These are phyloP conservation scores for Schoenoplectus triqueter DNA, from an alignment of 202 grass and related monocot genomes.

Conservation along the genomic window DNA sequence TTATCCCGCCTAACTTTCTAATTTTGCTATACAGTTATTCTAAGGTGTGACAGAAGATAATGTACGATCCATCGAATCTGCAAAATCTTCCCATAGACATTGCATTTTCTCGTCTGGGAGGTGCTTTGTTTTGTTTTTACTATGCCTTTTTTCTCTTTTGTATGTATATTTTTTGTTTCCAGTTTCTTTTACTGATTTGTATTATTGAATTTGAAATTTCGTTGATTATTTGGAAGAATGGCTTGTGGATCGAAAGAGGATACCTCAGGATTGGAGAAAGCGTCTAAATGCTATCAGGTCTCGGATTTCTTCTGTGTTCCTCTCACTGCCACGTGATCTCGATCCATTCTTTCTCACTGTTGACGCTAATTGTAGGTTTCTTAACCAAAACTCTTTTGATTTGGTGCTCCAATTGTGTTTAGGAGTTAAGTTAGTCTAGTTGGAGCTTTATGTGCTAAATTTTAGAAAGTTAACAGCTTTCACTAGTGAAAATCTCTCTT, in stretches of 20 bases:
- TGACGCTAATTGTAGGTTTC: conserved; percentile 63
- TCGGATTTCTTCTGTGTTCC: conserved; percentile 59
- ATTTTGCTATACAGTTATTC: too few species aligned
- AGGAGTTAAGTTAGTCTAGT: conserved; percentile 17
- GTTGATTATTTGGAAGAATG: conserved; percentile 56
- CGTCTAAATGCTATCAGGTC: conserved; percentile 58
- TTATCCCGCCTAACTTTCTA: too few species aligned
- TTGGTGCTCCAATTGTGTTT: background rate
- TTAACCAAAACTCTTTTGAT: background rate
- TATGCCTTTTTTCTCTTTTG: background rate
- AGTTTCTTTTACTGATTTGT: background rate
- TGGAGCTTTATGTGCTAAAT: background rate
- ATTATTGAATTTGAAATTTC: conserved; percentile 2
- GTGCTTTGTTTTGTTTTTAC: conserved; percentile 24
- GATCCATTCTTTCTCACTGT: conserved; percentile 70
- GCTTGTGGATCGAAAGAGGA: conserved; percentile 95
- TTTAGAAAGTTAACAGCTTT: conserved; percentile 2
- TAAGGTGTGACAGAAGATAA: conserved; percentile 20
- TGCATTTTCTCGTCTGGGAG: conserved; percentile 75
- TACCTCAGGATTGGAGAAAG: conserved; percentile 95
- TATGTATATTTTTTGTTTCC: background rate
- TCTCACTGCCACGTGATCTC: conserved; percentile 66
- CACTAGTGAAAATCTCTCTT: background rate
- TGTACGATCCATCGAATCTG: conserved; percentile 76
- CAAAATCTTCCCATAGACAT: conserved; percentile 90